Evolutionary conservation across 306 rosid species (phyloP), one percentile per base, ranked within the genome.

Genomic region (Vicia faba): DNA sequence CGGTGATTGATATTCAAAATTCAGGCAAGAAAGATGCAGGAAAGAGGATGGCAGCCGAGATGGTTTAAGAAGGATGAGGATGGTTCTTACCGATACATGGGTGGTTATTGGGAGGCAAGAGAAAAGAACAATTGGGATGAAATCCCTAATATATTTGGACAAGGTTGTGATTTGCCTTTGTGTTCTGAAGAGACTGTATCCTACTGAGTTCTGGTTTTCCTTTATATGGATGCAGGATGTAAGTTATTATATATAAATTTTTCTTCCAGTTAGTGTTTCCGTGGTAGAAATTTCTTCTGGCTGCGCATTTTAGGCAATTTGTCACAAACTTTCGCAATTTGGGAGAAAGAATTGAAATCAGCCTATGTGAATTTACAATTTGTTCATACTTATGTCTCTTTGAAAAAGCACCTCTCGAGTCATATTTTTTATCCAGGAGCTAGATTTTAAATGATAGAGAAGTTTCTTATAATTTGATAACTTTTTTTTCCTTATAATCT

Each of bases 11-110:
- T 67, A 40, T 68, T 71, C 10, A 11, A 61, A 72, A 66, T 61
- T 70, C 88, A 93, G 99, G 99, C 99, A 35, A 85, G 97, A 76
- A 93, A 79, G 84, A 82, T 90, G 90, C 99, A 93, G 74, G 99
- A 93, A 76, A 88, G 95, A 74, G 99, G 99, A 43, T 93, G 99
- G 99, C 88, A 85, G 56, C 99, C 99, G 1, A 88, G 96, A 76
- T 93, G 99, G 99, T 93, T 93, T 73, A 78, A 63, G 78, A 90
- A 77, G 76, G 90, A 88, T 1, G 96, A 90, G 74, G 97, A 93
- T 7, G 97, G 99, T 54, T 86, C 90, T 76, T 90, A 90, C 76
- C 72, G 86, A 46, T 93, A 93, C 61, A 62, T 29, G 44, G 97
- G 97, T 49, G 97, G 97, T 50, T 93, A 90, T 73, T 93, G 99